Evolutionary conservation across 2,329 filamentous ascomycete genomes (phyloP).

Genomic region (Aspergillus cejpii): DNA sequence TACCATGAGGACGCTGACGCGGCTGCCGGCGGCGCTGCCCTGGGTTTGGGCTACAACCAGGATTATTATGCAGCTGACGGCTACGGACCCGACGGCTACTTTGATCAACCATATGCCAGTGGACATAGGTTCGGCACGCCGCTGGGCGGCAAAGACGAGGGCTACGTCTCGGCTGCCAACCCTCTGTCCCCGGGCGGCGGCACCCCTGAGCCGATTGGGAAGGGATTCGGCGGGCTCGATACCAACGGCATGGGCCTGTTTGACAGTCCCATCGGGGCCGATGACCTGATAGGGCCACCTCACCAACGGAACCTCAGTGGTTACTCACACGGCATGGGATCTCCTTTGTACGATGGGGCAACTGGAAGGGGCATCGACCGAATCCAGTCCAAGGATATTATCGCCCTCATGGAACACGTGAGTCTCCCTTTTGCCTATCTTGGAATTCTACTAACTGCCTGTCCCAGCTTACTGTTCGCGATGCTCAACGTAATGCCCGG

Average conservation of each 20-base stretch:
- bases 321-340: slow-evolving; percentile 84
- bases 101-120: slow-evolving; percentile 30
- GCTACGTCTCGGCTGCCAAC: slow-evolving; percentile 75
- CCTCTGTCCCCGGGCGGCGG: slow-evolving; percentile 46
- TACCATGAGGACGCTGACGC: slow-evolving; percentile 27
- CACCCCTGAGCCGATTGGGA: slow-evolving; percentile 43
- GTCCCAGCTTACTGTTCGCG: slow-evolving; percentile 74
- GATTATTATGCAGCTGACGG: slow-evolving; percentile 51
- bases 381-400: slow-evolving; percentile 93
- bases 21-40: slow-evolving; percentile 51
- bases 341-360: slow-evolving; percentile 82
- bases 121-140: slow-evolving; percentile 44
- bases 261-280: slow-evolving; percentile 44
- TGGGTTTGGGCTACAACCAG: slow-evolving; percentile 50
- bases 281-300: slow-evolving; percentile 61
- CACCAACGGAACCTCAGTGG: slow-evolving; percentile 67
- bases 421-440: slow-evolving; percentile 30
- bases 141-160: slow-evolving; percentile 70
- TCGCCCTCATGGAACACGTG: slow-evolving; percentile 93
- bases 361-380: slow-evolving; percentile 82
- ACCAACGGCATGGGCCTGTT: slow-evolving; percentile 47
- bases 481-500: slow-evolving; percentile 89
- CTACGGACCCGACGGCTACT: slow-evolving; percentile 38
- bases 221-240: slow-evolving; percentile 49
- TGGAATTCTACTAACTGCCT: slow-evolving; percentile 21